phyloP scores from a whole-genome alignment of 1,139 yeast genomes.

The Groenewaldozyma auringiensis region DNA sequence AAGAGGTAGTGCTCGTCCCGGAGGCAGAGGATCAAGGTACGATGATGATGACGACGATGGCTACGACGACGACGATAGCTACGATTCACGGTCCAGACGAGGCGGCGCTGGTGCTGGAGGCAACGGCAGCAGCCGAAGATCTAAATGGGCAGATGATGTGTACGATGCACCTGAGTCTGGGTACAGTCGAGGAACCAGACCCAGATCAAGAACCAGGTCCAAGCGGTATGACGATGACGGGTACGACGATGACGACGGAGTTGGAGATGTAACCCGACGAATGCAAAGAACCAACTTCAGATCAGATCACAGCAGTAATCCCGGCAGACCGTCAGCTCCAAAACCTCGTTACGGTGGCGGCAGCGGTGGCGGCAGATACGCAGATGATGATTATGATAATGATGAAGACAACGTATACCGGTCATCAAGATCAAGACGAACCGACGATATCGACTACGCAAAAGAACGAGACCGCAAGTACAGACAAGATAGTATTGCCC shows the following conservation, averaged over 20 bases:
- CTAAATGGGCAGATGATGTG: constrained; percentile 80
- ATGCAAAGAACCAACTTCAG: constrained; percentile 29
- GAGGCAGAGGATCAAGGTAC: constrained; percentile 26
- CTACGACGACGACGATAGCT: constrained; percentile 21
- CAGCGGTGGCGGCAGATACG: constrained; percentile 6
- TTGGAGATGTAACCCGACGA: constrained; percentile 31
- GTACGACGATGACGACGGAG: constrained; percentile 17
- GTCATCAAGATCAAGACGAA: constrained; percentile 23
- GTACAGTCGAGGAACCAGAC: constrained; percentile 14
- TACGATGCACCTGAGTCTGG: constrained; percentile 44
- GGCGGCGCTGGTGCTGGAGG: too few species aligned
- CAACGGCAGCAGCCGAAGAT: constrained; percentile 15
- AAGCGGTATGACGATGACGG: constrained; percentile 12
- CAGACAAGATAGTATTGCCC: constrained; percentile 7
- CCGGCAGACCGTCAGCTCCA: constrained; percentile 39
- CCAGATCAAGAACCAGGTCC: constrained; percentile 7
- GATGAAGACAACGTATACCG: constrained; percentile 9
- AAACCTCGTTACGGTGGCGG: constrained; percentile 39
- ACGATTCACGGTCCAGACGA: constrained; percentile 8
- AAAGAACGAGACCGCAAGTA: constrained; percentile 15
- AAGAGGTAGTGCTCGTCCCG: constrained; percentile 13
- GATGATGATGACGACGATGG: constrained; percentile 24
- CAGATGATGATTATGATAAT: constrained; percentile 10
- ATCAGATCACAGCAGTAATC: constrained; percentile 26
- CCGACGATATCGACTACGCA: neutral